Conservation (phyloP, 352 stramenopile genomes). For the Hyaloperonospora brassicae region DNA sequence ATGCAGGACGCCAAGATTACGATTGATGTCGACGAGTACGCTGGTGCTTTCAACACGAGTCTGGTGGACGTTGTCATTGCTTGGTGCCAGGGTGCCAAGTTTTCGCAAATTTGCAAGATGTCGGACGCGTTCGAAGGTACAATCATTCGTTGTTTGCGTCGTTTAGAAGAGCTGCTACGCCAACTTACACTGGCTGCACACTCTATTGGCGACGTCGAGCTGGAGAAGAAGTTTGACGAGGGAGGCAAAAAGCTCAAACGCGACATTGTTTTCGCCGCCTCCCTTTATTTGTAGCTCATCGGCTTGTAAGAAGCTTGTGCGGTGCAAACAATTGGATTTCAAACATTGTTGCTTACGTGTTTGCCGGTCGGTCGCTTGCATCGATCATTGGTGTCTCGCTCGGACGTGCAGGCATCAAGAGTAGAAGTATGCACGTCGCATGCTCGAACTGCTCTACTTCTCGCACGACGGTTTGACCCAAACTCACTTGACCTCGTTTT, state of each 20-base stretch:
- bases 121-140: slow-evolving; percentile 97
- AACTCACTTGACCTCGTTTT: too few species aligned
- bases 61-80: slow-evolving; percentile 97
- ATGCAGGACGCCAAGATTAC: slow-evolving; percentile 89
- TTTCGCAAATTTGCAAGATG: slow-evolving; percentile 98
- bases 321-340: too few species aligned
- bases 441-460: too few species aligned
- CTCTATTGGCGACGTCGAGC: slow-evolving; percentile 94
- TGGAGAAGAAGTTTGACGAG: slow-evolving; percentile 97
- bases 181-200: slow-evolving; percentile 94
- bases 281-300: slow-evolving; percentile 90
- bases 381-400: too few species aligned
- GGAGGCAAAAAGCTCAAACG: slow-evolving; percentile 95
- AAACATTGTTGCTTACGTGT: too few species aligned
- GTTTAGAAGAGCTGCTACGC: slow-evolving; percentile 96
- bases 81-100: slow-evolving; percentile 97
- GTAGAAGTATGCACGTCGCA: too few species aligned
- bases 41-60: slow-evolving; percentile 94
- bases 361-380: too few species aligned
- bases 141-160: slow-evolving; percentile 95
- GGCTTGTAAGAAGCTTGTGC: not conserved
- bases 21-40: slow-evolving; percentile 97
- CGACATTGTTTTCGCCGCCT: slow-evolving; percentile 99
- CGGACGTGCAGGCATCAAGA: too few species aligned
- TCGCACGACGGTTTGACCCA: too few species aligned